A percentile compares a stretch with the other conserved stretches of the same genome.
Conservation (phyloP, 345 rosid genomes). For the Trapa incisa region DNA sequence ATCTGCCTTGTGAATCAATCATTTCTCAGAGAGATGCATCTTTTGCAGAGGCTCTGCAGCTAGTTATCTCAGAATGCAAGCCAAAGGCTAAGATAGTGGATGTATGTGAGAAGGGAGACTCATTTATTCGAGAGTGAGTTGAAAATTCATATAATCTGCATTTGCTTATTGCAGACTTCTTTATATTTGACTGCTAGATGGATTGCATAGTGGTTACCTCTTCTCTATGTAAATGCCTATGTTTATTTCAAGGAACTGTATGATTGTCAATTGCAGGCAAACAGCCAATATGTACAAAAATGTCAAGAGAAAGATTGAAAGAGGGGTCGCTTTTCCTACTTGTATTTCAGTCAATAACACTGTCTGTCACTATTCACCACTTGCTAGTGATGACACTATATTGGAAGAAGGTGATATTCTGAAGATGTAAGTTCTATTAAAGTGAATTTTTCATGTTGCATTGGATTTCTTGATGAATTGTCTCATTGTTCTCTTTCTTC, state of each 20-base stretch:
- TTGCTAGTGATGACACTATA: conserved; percentile 60
- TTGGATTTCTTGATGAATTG: neutral
- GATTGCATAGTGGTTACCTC: neutral
- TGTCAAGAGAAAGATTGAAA: conserved; percentile 80
- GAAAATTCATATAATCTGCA: neutral
- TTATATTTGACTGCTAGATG: neutral
- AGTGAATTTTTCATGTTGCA: neutral
- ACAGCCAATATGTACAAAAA: conserved; percentile 86
- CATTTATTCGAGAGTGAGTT: conserved; percentile 75
- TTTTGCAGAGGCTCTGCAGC: conserved; percentile 76
- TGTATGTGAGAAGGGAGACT: conserved; percentile 78
- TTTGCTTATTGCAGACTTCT: neutral
- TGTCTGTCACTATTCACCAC: conserved; percentile 82
- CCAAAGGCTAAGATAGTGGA: conserved; percentile 85
- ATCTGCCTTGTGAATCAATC: neutral
- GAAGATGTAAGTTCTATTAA: conserved; percentile 55
- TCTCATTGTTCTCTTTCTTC: neutral
- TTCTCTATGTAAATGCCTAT: neutral
- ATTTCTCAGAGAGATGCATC: neutral
- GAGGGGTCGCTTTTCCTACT: conserved; percentile 94
- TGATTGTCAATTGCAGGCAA: conserved; percentile 36
- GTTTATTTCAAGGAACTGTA: neutral
- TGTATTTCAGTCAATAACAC: conserved; percentile 83
- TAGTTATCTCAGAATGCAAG: conserved; percentile 65
- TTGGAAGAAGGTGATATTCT: conserved; percentile 82